Conservation (phyloP, 805 yeast species). For the Cyberlindnera mississippiensis region DNA sequence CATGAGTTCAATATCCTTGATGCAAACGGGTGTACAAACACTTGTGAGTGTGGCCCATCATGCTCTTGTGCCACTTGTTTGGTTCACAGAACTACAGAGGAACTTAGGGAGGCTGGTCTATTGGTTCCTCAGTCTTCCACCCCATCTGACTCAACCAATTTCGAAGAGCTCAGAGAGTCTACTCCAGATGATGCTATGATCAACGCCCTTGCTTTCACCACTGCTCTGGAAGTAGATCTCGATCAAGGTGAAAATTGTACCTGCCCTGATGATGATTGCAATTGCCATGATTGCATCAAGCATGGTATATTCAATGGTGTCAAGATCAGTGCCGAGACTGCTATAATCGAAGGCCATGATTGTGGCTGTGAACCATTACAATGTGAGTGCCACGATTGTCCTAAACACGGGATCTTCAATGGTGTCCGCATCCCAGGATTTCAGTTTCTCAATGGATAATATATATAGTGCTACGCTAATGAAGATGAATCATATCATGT, state of each 20-base stretch:
- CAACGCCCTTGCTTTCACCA: conserved; percentile 4
- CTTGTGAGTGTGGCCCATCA: conserved; percentile 26
- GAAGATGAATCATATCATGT: neutral
- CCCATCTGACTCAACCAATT: conserved; percentile 2
- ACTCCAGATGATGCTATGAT: neutral
- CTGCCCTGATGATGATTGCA: conserved; percentile 7
- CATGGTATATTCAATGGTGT: neutral
- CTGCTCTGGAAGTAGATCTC: conserved; percentile 5
- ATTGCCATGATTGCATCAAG: neutral
- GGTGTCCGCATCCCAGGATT: conserved; percentile 9
- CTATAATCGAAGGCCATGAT: conserved; percentile 15
- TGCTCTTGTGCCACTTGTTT: conserved; percentile 28
- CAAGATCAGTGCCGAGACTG: neutral
- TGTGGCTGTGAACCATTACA: conserved; percentile 23
- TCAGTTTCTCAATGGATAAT: too few species aligned
- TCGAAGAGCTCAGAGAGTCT: neutral
- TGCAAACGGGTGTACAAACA: conserved; percentile 23
- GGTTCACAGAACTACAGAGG: conserved; percentile 27
- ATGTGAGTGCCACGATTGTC: conserved; percentile 24
- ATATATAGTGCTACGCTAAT: too few species aligned
- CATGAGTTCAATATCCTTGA: conserved; percentile 19
- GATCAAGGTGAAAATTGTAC: conserved; percentile 3
- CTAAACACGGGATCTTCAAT: conserved; percentile 20
- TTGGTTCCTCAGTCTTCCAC: conserved; percentile 18
- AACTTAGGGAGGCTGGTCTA: conserved; percentile 22